Base-by-base conservation (phyloP, 75 land plant genomes). In the Picea sitchensis region DNA sequence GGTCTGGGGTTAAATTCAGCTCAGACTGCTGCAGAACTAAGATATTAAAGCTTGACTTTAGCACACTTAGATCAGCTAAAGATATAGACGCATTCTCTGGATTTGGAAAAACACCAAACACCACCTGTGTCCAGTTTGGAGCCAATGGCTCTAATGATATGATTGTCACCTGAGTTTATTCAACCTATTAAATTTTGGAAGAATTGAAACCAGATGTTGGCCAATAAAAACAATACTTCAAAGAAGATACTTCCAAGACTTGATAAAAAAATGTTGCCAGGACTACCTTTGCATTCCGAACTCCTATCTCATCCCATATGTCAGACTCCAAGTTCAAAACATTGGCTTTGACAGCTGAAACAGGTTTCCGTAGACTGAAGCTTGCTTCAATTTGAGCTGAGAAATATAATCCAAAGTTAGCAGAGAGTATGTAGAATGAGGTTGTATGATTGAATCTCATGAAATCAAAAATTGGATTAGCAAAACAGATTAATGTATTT, bases 301-400 rank as follows among this genome's bases (percentile, higher is more conserved):
- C 67, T 9, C 75, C 80, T 17, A 91, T 84, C 77, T 89, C 91
- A 75, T 75, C 79, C 58, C 74, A 79, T 51, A 91, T 83, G 73
- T 87, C 91, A 61, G 20, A 14, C 72, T 82, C 76, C 41, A 91
- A 86, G 38, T 82, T 76, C 30, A 59, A 20, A 58, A 87, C 77
- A 64, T 84, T 85, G 62, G 68, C 83, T 58, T 84, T 57, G 60
- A 91, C 77, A 26, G 64, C 63, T 65, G 84, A 82, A 31, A 86
- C 75, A 1, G 91, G 79, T 67, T 78, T 87, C 58, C 82, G 62
- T 58, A 91, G 62, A 54, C 82, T 87, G 59, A 89, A 89, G 61
- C 83, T 85, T 38, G 91, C 93, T 30, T 88, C 84, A 11, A 91
- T 83, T 59, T 88, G 83, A 77, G 81, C 93, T 87, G 89, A 21